Evolutionary conservation across 352 stramenopile genomes (phyloP), one percentile per base, ranked within the genome.

Genomic region (Phytophthora chlamydospora): DNA sequence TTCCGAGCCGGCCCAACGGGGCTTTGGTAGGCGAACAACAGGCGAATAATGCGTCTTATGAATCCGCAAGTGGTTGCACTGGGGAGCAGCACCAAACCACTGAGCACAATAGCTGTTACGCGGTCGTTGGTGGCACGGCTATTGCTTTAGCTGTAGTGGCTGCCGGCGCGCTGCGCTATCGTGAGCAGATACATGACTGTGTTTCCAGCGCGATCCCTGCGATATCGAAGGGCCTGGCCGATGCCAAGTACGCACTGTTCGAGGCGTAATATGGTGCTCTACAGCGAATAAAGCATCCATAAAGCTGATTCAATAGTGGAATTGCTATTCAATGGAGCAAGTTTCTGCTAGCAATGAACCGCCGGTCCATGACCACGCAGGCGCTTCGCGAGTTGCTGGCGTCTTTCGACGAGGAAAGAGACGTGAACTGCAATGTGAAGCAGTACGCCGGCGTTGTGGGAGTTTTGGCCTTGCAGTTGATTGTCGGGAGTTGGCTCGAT

Each of bases 221-320:
- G n/a, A 76, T 91, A 31, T 85, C 75, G 11, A 88, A 88, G 45
- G 67, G 74, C 0, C 53, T 91, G 21, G 71, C 67, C 0, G 82
- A 91, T 45, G 82, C 80, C 47, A 89, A 89, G 53, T 83, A 80
- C 46, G 78, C 78, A 24, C 57, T 90, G 5, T 88, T 90, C 48
- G 80, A 90, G 8, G 77, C 73, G 48, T 88, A 48, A 74, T 39
- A 4, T 29, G 27, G 17, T 3, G 4, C 8, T 33, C 13, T 16
- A 40, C 12, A 42, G 17, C 45, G 55, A 42, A 32, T 33, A 35
- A 46, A 53, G 42, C 42, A 29, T 32, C 12, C n/a, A 24, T 24
- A 24, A 24, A 3, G 21, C 21, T 24, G 21, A 24, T 24, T 24
- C 21, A 24, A 24, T 24, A 76, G 73, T 17, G 40, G 57, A 4